A percentile compares a stretch with the other conserved stretches of the same genome.
Evolutionary conservation across 179 eudicot genomes (phyloP).

Genomic region (Gypsophila paniculata): DNA sequence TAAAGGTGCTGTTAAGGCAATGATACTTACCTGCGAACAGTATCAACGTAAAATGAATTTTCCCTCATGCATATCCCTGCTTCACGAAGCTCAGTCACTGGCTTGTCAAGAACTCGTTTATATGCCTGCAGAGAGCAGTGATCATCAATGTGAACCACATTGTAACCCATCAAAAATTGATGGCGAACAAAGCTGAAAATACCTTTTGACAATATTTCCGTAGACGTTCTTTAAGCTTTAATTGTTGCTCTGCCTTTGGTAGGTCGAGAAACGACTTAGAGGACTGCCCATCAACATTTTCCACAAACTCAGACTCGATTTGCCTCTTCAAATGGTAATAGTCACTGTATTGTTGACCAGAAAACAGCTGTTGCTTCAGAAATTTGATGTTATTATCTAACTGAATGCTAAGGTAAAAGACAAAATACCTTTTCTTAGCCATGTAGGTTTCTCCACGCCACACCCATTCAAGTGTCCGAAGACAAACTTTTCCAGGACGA

Average conservation of each 20-base stretch:
- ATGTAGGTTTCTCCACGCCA: constrained; percentile 98
- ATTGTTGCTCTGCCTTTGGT: constrained; percentile 82
- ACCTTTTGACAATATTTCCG: constrained; percentile 96
- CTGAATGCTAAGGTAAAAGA: constrained; percentile 16
- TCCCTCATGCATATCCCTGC: constrained; percentile 99
- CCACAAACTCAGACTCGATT: constrained; percentile 84
- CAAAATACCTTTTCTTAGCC: constrained; percentile 83
- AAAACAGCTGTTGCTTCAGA: constrained; percentile 5
- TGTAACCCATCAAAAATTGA: not conserved
- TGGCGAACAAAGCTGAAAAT: constrained; percentile 14
- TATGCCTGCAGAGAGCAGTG: constrained; percentile 54
- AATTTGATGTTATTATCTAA: constrained; percentile 16
- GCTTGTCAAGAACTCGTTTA: constrained; percentile 87
- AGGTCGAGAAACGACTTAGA: constrained; percentile 78
- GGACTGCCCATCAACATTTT: constrained; percentile 47
- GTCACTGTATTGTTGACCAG: constrained; percentile 47
- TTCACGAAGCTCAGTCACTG: constrained; percentile 82
- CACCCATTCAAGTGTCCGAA: constrained; percentile 97
- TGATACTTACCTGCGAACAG: constrained; percentile 79
- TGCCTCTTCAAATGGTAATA: constrained; percentile 94
- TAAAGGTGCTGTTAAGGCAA: not conserved
- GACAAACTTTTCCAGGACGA: constrained; percentile 96
- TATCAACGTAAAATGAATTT: constrained; percentile 93
- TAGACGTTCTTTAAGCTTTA: constrained; percentile 81
- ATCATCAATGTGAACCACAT: not conserved